phyloP scores from a whole-genome alignment of 2,329 filamentous ascomycete species.

The Sporothrix schenckii region DNA sequence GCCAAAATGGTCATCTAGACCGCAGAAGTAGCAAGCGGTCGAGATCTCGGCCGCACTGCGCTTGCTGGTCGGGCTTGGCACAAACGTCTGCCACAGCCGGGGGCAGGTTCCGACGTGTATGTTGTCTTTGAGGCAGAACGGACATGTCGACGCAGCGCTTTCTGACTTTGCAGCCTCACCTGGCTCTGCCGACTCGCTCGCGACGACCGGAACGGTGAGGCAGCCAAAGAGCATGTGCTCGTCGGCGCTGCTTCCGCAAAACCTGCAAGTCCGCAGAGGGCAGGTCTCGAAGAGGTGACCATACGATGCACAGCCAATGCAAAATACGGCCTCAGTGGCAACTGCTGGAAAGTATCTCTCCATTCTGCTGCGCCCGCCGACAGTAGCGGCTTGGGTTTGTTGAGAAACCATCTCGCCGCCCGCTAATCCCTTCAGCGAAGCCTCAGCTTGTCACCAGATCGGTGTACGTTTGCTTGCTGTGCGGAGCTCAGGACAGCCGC shows the following conservation, averaged over 20 bases:
- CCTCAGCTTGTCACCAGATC: not conserved
- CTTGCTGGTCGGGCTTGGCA: slow-evolving; percentile 46
- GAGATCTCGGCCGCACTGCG: slow-evolving; percentile 56
- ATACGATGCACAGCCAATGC: slow-evolving; percentile 55
- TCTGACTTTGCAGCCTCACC: not conserved
- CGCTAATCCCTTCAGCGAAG: not conserved
- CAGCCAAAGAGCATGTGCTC: slow-evolving; percentile 57
- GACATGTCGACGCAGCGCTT: slow-evolving; percentile 5
- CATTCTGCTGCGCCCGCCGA: slow-evolving; percentile 41
- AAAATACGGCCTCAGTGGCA: slow-evolving; percentile 49
- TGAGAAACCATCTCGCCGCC: slow-evolving; percentile 18
- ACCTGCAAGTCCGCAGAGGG: slow-evolving; percentile 51
- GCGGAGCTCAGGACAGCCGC: not conserved
- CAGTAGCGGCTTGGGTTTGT: too few relatives aligned
- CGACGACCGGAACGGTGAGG: slow-evolving; percentile 18
- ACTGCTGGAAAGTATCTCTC: slow-evolving; percentile 57
- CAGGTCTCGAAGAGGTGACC: slow-evolving; percentile 54
- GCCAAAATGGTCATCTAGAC: slow-evolving; percentile 58
- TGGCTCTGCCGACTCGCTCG: not conserved
- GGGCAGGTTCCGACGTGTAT: slow-evolving; percentile 26
- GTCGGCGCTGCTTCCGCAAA: slow-evolving; percentile 48
- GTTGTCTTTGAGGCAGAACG: slow-evolving; percentile 22
- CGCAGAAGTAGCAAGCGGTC: slow-evolving; percentile 61
- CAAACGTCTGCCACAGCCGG: slow-evolving; percentile 62
- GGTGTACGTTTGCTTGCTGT: not conserved